Evolutionary conservation across 495 filamentous ascomycete genomes (phyloP).

Genomic region (Delitschia confertaspora): DNA sequence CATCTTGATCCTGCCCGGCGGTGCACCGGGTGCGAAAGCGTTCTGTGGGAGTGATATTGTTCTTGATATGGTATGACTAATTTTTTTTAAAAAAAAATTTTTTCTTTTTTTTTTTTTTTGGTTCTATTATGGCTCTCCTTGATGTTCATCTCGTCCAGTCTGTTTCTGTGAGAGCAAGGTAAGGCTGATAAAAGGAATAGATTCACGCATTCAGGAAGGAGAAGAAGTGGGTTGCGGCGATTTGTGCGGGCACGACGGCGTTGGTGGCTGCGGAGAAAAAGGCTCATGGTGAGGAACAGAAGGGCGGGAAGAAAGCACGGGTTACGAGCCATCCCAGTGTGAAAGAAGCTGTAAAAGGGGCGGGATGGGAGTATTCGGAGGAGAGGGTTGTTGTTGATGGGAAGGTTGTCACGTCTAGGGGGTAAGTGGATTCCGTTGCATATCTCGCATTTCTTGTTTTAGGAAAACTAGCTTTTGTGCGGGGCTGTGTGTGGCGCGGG

Average conservation of each 20-base stretch:
- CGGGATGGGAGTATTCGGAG: conserved; percentile 28
- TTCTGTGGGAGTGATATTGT: conserved; percentile 14
- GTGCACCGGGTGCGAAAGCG: conserved; percentile 25
- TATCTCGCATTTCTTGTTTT: conserved; percentile 1
- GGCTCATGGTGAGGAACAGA: conserved; percentile 3
- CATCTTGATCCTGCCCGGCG: conserved; percentile 31
- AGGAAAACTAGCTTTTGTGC: too few species aligned
- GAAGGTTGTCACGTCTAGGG: conserved; percentile 26
- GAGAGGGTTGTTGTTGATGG: conserved; percentile 29
- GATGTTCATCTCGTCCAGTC: too few species aligned
- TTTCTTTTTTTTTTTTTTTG: too few species aligned
- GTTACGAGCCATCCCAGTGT: conserved; percentile 33
- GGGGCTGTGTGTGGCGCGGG: background rate
- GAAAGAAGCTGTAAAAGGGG: conserved; percentile 17
- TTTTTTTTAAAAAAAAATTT: too few species aligned
- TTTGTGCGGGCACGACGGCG: conserved; percentile 31
- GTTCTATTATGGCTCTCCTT: too few species aligned
- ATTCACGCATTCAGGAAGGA: conserved; percentile 15
- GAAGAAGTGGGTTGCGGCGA: conserved; percentile 22
- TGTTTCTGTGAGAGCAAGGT: too few species aligned
- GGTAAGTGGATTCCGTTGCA: conserved; percentile 26
- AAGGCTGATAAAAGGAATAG: too few species aligned
- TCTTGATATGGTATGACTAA: conserved; percentile 17
- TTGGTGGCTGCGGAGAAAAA: conserved; percentile 17
- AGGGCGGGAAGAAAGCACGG: background rate